Base-by-base conservation (phyloP, 2,329 filamentous ascomycete species). In the Calonectria leucothoes region DNA sequence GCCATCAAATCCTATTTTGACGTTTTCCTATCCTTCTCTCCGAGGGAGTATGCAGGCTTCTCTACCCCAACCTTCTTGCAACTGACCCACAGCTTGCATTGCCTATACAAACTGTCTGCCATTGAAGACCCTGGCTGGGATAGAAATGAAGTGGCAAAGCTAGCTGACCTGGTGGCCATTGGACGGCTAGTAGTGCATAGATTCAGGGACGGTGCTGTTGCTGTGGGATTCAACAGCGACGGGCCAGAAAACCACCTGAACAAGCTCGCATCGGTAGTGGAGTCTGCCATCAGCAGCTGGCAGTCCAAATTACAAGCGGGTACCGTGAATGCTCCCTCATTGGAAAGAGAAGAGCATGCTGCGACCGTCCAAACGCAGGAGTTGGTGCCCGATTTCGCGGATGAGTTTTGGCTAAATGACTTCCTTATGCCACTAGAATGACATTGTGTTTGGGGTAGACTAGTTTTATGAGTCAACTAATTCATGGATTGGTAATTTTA, bases 91-190 rank as follows among this genome's bases (percentile, higher is more conserved):
- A 52, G 27, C 20, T 29, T 66, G 29, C 29, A 49, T 23, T 66
- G 45, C 20, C 33, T 66, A 31, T 66, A 49, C 10, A 49, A 48
- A 8, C 29, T 66, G 12, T 49, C 45, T 11, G 39, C 63, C 2
- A 66, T 48, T 33, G 63, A 66, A 10, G 63, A 66, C 20, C n/a
- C 45, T 17, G 48, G 63, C 27, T 66, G 45, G 64, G 33, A 66
- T 12, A 66, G n/a, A 42, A 66, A 17, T 17, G 64, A 52, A 35
- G 64, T 66, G 0, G 25, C 35, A 3, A 66, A 66, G 23, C 6
- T 51, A 5, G 31, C 23, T 7, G 64, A 66, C 20, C 8, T 66
- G 7, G 14, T 37, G 12, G 23, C 3, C 4, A 52, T 37, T 39
- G 64, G 64, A 23, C 64, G 48, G 42, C 29, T 35, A 4, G 31